A percentile compares a stretch with the other conserved stretches of the same genome.
These are phyloP conservation scores for Pseudonitzschia multiseries DNA, from an alignment of 108 stramenopile genomes.

Conservation along the genomic window DNA sequence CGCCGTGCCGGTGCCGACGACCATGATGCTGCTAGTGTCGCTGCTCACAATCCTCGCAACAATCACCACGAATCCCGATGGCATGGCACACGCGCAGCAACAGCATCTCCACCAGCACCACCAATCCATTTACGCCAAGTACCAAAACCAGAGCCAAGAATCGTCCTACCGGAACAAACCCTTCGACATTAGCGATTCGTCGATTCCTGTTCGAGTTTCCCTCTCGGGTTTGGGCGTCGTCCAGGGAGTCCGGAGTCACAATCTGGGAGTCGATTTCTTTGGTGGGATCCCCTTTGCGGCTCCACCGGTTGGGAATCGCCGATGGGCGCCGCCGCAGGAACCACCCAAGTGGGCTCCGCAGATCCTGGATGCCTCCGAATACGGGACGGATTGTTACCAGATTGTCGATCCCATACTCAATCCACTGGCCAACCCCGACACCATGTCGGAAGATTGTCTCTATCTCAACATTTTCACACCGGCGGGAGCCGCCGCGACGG, in stretches of 20 bases:
- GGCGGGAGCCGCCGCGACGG: conserved; percentile 44
- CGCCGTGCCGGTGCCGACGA: not conserved
- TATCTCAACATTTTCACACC: conserved; percentile 71
- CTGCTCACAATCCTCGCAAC: not conserved
- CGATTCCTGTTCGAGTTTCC: conserved; percentile 26
- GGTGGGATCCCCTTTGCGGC: conserved; percentile 62
- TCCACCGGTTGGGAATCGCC: conserved; percentile 54
- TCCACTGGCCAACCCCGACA: conserved; percentile 40
- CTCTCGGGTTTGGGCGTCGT: conserved; percentile 34
- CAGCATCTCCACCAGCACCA: not conserved
- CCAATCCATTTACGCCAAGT: not conserved
- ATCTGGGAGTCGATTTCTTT: conserved; percentile 50
- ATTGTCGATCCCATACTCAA: conserved; percentile 51
- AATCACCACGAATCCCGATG: not conserved
- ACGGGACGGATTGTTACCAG: conserved; percentile 73
- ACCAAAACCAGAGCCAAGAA: conserved; percentile 1
- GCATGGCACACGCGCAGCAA: not conserved
- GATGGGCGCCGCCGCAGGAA: conserved; percentile 60
- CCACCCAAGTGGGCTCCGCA: conserved; percentile 49
- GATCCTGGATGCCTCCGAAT: conserved; percentile 53
- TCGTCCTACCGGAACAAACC: not conserved
- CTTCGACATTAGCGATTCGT: conserved; percentile 4
- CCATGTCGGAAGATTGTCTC: conserved; percentile 77
- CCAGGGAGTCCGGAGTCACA: conserved; percentile 43
- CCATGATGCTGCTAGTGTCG: not conserved